phyloP scores from a whole-genome alignment of 441 rosid species.

The Euphorbia celastroides region DNA sequence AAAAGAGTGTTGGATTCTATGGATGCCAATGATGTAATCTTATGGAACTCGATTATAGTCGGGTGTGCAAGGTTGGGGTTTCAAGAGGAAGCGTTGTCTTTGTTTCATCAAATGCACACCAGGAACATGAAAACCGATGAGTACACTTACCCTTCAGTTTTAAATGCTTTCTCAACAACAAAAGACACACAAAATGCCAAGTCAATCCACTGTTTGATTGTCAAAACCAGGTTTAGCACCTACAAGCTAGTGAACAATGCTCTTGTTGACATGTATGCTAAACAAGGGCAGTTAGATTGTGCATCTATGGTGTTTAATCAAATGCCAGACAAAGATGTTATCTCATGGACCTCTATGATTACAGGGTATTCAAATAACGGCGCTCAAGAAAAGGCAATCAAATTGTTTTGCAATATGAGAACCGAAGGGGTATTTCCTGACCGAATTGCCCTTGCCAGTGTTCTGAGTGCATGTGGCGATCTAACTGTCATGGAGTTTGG shows the following conservation, averaged over 20 bases:
- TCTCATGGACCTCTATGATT: constrained; percentile 89
- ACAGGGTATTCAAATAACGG: constrained; percentile 64
- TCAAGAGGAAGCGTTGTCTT: constrained; percentile 49
- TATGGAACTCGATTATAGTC: constrained; percentile 79
- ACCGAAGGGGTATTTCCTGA: constrained; percentile 47
- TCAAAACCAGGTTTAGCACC: constrained; percentile 66
- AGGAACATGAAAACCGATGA: constrained; percentile 54
- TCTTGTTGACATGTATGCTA: constrained; percentile 83
- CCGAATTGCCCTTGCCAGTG: constrained; percentile 50
- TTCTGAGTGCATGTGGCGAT: constrained; percentile 67
- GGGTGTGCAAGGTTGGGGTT: constrained; percentile 69
- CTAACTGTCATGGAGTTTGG: constrained; percentile 72
- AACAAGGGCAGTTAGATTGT: constrained; percentile 45
- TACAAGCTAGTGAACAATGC: constrained; percentile 69
- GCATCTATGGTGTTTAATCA: constrained; percentile 53
- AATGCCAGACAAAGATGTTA: constrained; percentile 63
- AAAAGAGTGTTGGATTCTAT: constrained; percentile 37
- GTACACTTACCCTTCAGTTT: constrained; percentile 62
- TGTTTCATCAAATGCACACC: constrained; percentile 57
- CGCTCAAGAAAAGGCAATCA: constrained; percentile 54
- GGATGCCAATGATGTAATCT: constrained; percentile 58
- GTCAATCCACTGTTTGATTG: constrained; percentile 60
- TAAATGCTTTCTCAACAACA: constrained; percentile 55
- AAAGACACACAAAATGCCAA: constrained; percentile 36
- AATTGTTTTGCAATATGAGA: constrained; percentile 59